phyloP scores from a whole-genome alignment of 352 stramenopile species.

The Globisporangium sylvaticum region DNA sequence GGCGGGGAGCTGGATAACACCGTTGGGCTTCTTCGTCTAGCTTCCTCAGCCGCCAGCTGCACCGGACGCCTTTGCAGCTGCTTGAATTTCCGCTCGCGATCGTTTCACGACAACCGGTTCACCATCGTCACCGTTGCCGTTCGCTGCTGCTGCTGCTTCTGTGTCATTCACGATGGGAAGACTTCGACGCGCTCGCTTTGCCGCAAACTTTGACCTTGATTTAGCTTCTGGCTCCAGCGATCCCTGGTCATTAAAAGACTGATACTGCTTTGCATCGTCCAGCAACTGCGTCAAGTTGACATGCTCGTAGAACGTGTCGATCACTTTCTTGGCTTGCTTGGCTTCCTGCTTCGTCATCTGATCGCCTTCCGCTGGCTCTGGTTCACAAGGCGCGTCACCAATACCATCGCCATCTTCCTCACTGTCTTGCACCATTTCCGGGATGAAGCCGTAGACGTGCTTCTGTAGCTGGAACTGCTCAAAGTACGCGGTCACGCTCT shows the following conservation, averaged over 20 bases:
- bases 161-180: background rate
- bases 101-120: constrained; percentile 17
- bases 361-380: constrained; percentile 5
- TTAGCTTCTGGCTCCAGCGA: background rate
- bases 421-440: constrained; percentile 43
- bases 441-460: constrained; percentile 80
- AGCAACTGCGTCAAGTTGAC: constrained; percentile 41
- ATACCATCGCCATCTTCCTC: constrained; percentile 2
- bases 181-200: background rate
- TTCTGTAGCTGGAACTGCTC: constrained; percentile 63
- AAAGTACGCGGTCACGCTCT: constrained; percentile 92
- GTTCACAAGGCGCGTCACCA: background rate
- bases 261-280: constrained; percentile 21
- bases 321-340: constrained; percentile 24
- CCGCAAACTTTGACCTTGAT: background rate
- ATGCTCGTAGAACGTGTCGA: constrained; percentile 34
- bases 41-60: constrained; percentile 27
- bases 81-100: constrained; percentile 35
- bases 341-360: constrained; percentile 16
- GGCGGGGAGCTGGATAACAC: too few species aligned
- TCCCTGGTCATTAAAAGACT: background rate
- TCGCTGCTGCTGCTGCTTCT: background rate
- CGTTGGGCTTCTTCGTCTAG: constrained; percentile 10
- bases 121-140: background rate
- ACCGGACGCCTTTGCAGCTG: constrained; percentile 26